Conservation (phyloP, 1,284 basidiomycete genomes). For the Cutaneotrichosporon daszewskae region DNA sequence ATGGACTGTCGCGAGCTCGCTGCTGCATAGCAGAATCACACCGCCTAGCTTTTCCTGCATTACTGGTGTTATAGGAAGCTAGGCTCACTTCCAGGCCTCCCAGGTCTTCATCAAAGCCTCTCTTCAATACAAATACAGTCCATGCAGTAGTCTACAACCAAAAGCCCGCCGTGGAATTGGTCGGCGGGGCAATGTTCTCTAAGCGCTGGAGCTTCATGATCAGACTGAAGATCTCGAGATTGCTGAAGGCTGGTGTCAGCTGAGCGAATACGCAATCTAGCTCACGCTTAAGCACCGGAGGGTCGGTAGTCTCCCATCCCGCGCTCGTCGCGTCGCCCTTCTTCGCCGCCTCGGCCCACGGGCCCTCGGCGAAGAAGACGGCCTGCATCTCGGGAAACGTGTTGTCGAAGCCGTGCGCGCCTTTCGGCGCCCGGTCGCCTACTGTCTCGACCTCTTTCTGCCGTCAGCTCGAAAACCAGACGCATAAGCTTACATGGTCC, state of each 20-base stretch:
- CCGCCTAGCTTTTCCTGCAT: too few relatives aligned
- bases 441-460: constrained; percentile 47
- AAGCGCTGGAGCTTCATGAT: constrained; percentile 69
- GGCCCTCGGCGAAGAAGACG: constrained; percentile 64
- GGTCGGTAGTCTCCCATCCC: constrained; percentile 49
- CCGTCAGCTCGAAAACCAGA: not conserved
- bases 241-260: constrained; percentile 57
- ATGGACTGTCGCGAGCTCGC: too few relatives aligned
- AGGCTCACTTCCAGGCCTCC: too few relatives aligned
- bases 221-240: constrained; percentile 78
- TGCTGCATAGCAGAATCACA: too few relatives aligned
- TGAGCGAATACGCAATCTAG: not conserved
- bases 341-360: constrained; percentile 7
- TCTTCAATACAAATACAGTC: too few relatives aligned
- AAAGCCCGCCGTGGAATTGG: constrained; percentile 20
- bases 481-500: constrained; percentile 42
- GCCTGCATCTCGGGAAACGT: constrained; percentile 70
- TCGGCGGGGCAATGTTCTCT: constrained; percentile 55
- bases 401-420: constrained; percentile 54
- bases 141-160: too few relatives aligned
- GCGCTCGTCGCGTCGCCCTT: not conserved
- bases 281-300: constrained; percentile 61
- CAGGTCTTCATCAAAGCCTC: too few relatives aligned
- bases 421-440: constrained; percentile 5
- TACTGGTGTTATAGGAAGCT: too few relatives aligned